These are phyloP conservation scores for Microsporum audouinii DNA, from an alignment of 2,329 filamentous ascomycete species.

Conservation along the genomic window DNA sequence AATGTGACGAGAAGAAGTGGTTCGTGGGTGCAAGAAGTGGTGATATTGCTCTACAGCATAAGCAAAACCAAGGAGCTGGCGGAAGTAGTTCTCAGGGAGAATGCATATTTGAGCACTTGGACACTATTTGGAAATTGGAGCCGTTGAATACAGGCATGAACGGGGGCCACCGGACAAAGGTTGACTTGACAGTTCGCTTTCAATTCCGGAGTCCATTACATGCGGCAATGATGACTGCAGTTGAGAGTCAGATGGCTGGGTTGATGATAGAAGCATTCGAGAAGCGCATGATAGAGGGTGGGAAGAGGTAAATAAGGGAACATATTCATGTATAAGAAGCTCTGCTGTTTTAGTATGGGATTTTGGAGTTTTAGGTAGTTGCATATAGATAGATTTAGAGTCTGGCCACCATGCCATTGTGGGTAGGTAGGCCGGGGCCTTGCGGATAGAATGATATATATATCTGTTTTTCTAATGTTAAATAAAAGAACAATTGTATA, in stretches of 20 bases:
- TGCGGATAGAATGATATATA: not conserved
- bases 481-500: constrained; percentile 6
- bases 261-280: constrained; percentile 52
- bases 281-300: constrained; percentile 55
- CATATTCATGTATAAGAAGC: not conserved
- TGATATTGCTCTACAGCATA: constrained; percentile 26
- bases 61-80: constrained; percentile 23
- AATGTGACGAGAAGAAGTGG: constrained; percentile 56
- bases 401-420: not conserved
- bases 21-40: constrained; percentile 60
- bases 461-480: constrained; percentile 1
- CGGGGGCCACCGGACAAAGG: constrained; percentile 48
- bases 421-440: not conserved
- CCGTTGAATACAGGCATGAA: constrained; percentile 24
- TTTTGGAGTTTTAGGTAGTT: not conserved
- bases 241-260: constrained; percentile 59
- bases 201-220: constrained; percentile 85
- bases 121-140: constrained; percentile 34
- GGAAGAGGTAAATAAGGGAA: constrained; percentile 22
- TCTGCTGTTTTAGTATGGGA: not conserved
- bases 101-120: constrained; percentile 45
- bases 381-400: not conserved
- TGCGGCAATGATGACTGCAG: constrained; percentile 64
- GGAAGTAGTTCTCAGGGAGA: constrained; percentile 13
- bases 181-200: constrained; percentile 66